Evolutionary conservation across 345 rosid species (phyloP), one percentile per base, ranked within the genome.

Genomic region (Aquilaria yunnanensis): DNA sequence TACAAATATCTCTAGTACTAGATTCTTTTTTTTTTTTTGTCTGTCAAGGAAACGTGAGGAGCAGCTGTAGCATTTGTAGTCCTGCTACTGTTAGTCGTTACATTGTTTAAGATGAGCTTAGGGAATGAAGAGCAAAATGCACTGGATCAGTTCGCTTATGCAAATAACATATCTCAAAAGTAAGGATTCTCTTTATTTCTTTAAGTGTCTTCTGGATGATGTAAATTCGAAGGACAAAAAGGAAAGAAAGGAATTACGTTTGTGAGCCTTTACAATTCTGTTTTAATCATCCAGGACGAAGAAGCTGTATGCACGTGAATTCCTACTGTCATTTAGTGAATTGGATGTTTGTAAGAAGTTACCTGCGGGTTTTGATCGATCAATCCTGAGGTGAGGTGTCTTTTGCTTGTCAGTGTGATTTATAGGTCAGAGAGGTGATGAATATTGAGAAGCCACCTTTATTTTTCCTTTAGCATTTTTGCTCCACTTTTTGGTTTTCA

Each of bases 301-400:
- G 12, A 85, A 64, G 68, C 72, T 85, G 0, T 94, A 94, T 78
- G 70, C 87, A 6, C 83, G 87, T 70, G 81, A 87, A 13, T 84
- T 83, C 72, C 83, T 94, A 30, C 66, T 88, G 60, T 90, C 96
- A 1, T 32, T 94, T 37, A 79, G 86, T 56, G 91, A 81, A 55
- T 78, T 78, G 75, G 96, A 90, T 51, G 70, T 75, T 69, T 91
- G 93, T 85, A 86, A 79, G 74, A 85, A 75, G 68, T 70, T 86
- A 57, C 97, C 96, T 13, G 47, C 62, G 29, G 93, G 83, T 57
- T 83, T 85, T 50, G 77, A 85, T 14, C 74, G 70, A 72, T 80
- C 89, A 29, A 67, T 86, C 68, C 62, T 84, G 47, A 71, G 84
- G 99, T 94, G 70, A 77, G 77, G 37, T 54, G 56, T 46, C 6